Evolutionary conservation across 192 early-diverging fungal species (phyloP).

Genomic region (Coemansia sp.): DNA sequence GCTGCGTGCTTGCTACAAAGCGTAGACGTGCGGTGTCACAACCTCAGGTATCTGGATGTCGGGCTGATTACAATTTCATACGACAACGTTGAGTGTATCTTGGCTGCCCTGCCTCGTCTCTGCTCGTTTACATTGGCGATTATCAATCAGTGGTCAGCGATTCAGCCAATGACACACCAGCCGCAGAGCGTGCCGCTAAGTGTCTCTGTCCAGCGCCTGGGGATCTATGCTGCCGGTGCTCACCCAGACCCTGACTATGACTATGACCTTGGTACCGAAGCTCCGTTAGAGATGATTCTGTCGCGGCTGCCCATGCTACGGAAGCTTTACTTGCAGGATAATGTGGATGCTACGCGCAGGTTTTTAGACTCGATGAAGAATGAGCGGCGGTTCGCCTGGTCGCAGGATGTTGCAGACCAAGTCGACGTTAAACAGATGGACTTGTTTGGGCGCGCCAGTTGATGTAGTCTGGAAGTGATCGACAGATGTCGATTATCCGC

Average conservation of each 20-base stretch:
- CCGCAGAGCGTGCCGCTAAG: neutral
- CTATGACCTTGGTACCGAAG: neutral
- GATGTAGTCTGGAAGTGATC: neutral
- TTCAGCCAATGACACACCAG: neutral
- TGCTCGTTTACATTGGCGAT: constrained; percentile 18
- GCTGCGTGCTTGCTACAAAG: neutral
- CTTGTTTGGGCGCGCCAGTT: constrained; percentile 4
- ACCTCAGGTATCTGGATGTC: constrained; percentile 20
- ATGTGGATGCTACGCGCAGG: neutral
- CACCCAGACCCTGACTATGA: too few species aligned
- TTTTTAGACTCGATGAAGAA: neutral
- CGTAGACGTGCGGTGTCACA: constrained; percentile 2
- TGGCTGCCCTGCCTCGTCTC: constrained; percentile 5
- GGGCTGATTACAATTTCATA: constrained; percentile 24
- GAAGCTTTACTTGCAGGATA: constrained; percentile 7
- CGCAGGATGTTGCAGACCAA: constrained; percentile 13
- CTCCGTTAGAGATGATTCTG: constrained; percentile 14
- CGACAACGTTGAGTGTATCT: constrained; percentile 2
- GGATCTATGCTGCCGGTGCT: constrained; percentile 5
- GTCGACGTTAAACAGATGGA: neutral
- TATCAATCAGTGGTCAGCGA: constrained; percentile 5
- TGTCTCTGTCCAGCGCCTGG: constrained; percentile 6
- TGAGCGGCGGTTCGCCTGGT: constrained; percentile 18
- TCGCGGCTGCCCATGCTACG: constrained; percentile 13
- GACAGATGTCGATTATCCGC: neutral